These are phyloP conservation scores for Hirschfeldia incana DNA, from an alignment of 345 rosid species.

Conservation along the genomic window DNA sequence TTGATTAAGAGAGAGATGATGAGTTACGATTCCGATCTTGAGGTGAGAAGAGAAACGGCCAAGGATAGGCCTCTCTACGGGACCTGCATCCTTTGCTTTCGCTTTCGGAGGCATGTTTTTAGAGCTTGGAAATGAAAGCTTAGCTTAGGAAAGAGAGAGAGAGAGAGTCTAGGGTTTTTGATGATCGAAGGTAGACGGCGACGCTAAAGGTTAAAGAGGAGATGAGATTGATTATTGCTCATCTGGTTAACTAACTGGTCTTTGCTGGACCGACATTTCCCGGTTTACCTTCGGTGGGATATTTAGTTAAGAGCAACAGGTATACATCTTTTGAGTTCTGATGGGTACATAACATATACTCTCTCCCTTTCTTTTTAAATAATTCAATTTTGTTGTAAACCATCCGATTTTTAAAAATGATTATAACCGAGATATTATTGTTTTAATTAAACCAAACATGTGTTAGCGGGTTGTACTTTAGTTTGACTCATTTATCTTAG, in stretches of 20 bases:
- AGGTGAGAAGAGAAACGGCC: slow-evolving; percentile 99
- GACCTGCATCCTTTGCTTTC: slow-evolving; percentile 88
- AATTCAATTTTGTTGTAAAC: too few relatives aligned
- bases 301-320: too few relatives aligned
- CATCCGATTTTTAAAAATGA: too few relatives aligned
- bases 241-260: slow-evolving; percentile 23
- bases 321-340: too few relatives aligned
- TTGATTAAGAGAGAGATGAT: not conserved
- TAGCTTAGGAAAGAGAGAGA: not conserved
- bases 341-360: too few relatives aligned
- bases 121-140: slow-evolving; percentile 9
- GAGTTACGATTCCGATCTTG: slow-evolving; percentile 92
- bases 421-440: too few relatives aligned
- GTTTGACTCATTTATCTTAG: too few relatives aligned
- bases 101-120: slow-evolving; percentile 90
- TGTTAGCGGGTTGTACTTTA: too few relatives aligned
- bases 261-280: slow-evolving; percentile 4
- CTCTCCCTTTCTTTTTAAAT: too few relatives aligned
- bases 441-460: too few relatives aligned
- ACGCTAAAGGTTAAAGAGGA: slow-evolving; percentile 25
- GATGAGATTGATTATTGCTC: not conserved
- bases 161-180: slow-evolving; percentile 49
- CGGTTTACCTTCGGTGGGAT: slow-evolving; percentile 17
- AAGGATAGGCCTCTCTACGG: slow-evolving; percentile 85
- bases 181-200: slow-evolving; percentile 14